Base-by-base conservation (phyloP, 1,284 basidiomycete species). In the Schizophyllum commune region DNA sequence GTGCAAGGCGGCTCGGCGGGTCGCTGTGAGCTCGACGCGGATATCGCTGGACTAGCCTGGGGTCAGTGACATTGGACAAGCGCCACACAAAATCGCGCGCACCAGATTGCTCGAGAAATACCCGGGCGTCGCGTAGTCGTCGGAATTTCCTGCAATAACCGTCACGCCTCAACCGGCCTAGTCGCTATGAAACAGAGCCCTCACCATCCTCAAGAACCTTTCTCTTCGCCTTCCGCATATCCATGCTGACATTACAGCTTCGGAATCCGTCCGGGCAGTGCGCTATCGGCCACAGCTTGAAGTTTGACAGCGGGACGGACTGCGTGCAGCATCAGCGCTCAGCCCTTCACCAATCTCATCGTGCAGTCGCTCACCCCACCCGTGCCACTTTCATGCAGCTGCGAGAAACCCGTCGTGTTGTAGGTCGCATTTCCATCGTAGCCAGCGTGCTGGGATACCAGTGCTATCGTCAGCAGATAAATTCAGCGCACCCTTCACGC, bases 21-120 rank as follows among this genome's bases (percentile, higher is more conserved):
- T 83, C 2, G 83, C 73, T 0, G 84, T 84, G 1, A 88, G 72
- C 64, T 86, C 83, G 1, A 85, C 83, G 11, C 79, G 80, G 47
- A 86, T 77, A 4, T 75, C 76, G 32, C 78, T 84, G 1, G 82
- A 81, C 80, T 84, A 57, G 3, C 20, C n/a, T 20, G 22, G 17
- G 4, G 19, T n/a, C 19, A 21, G 19, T 20, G n/a, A n/a, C n/a
- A n/a, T n/a, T n/a, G n/a, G n/a, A n/a, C n/a, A n/a, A n/a, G n/a
- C n/a, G n/a, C n/a, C n/a, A n/a, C n/a, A n/a, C n/a, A n/a, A n/a
- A n/a, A n/a, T n/a, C n/a, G n/a, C n/a, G 65, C 75, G 32, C 65
- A 82, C 82, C 39, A 85, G 72, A 65, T 84, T 85, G 0, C 81
- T 79, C 0, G 83, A 76, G 68, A 86, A 86, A 68, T 85, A 86